Evolutionary conservation across 2,329 filamentous ascomycete genomes (phyloP).

Genomic region (Alternaria rosae): DNA sequence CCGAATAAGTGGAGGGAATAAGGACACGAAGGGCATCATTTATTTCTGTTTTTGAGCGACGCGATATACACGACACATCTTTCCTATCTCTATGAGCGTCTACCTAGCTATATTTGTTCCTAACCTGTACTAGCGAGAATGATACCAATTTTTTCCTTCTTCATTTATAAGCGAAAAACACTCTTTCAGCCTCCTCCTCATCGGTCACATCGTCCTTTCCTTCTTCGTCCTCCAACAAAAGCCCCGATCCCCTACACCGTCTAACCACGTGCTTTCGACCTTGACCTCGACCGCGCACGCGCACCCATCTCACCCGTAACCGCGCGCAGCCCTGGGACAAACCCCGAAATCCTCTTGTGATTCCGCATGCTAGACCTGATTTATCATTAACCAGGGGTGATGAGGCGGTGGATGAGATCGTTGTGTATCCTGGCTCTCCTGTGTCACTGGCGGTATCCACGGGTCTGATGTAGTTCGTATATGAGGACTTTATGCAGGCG

Average conservation of each 20-base stretch:
- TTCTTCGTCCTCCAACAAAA: no score
- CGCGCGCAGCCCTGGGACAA: not conserved
- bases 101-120: accelerated
- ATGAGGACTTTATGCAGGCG: not conserved
- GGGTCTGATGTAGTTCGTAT: not conserved
- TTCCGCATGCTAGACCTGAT: not conserved
- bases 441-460: not conserved
- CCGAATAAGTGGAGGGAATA: not conserved
- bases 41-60: not conserved
- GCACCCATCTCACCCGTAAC: not conserved
- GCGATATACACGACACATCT: no score
- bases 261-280: not conserved
- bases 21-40: not conserved
- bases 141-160: not conserved
- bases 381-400: not conserved
- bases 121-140: not conserved
- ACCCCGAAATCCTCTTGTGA: not conserved
- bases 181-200: not conserved
- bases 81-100: not conserved
- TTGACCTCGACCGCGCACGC: not conserved
- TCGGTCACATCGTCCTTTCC: no score
- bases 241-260: no score
- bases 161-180: not conserved
- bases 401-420: not conserved
- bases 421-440: not conserved